A percentile compares a stretch with the other conserved stretches of the same genome.
Conservation (phyloP, 2,329 filamentous ascomycete genomes). For the Plenodomus biglobosus region DNA sequence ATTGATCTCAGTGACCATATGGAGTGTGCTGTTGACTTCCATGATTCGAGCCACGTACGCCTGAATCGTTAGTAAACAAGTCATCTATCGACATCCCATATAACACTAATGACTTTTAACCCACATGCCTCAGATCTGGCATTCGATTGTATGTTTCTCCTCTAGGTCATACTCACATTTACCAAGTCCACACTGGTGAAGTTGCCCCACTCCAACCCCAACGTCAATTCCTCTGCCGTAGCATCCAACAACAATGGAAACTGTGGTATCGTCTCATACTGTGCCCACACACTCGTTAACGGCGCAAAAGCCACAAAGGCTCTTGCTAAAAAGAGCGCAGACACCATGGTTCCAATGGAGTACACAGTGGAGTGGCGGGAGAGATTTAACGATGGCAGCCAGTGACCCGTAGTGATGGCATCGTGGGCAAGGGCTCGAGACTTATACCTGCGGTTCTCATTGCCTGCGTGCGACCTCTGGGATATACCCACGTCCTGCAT, state of each 20-base stretch:
- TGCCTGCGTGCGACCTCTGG: slow-evolving; percentile 10
- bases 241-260: slow-evolving; percentile 53
- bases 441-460: background rate
- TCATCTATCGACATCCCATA: background rate
- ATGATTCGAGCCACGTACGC: slow-evolving; percentile 56
- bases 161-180: slow-evolving; percentile 14
- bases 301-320: slow-evolving; percentile 24
- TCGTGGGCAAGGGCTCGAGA: background rate
- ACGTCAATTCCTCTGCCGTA: slow-evolving; percentile 54
- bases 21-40: slow-evolving; percentile 56
- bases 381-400: background rate
- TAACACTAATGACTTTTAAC: too few species aligned
- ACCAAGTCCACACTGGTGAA: slow-evolving; percentile 63
- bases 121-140: too few species aligned
- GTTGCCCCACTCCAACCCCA: slow-evolving; percentile 52
- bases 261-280: slow-evolving; percentile 9
- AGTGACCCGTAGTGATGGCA: too few species aligned
- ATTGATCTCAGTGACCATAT: slow-evolving; percentile 58
- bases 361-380: background rate
- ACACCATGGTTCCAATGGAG: slow-evolving; percentile 21
- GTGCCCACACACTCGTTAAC: slow-evolving; percentile 16
- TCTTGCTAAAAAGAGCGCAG: slow-evolving; percentile 18
- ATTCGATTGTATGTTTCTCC: too few species aligned
- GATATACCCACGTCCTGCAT: slow-evolving; percentile 10
- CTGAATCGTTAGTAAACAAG: slow-evolving; percentile 24